Base-by-base conservation (phyloP, 2,329 filamentous ascomycete genomes). In the Penicillium nordicum region DNA sequence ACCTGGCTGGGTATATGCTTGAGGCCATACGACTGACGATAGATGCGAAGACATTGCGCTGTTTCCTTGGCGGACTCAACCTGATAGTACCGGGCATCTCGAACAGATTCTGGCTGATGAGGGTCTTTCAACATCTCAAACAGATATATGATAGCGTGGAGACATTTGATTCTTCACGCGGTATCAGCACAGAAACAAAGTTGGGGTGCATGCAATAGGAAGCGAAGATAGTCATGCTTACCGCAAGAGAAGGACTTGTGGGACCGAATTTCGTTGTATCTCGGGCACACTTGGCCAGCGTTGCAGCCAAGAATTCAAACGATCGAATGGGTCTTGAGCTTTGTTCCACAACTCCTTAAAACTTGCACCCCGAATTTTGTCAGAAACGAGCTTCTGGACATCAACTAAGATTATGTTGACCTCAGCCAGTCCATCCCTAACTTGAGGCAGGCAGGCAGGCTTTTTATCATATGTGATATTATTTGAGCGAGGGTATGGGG, bases 401-500 rank as follows among this genome's bases (percentile, higher is more conserved):
- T 67, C 59, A 21, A 63, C 54, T 23, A 63, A 40, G 4, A 69
- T 66, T 34, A 63, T 56, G 1, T 62, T 62, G 41, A 73, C 49
- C 11, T 65, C 55, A 14, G 57, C 60, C 21, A 68, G 45, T 12
- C 63, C 60, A 16, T 49, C 48, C 58, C 67, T 62, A 18, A 70
- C 54, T 40, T 64, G 57, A 37, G 63, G 63, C n/a, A 73, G 64
- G 50, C 64, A 57, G 10, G 66, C 69, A 9, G 64, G 66, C 44
- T 67, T 67, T 40, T 57, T 57, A 8, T 46, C 42, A 53, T 62
- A 70, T 11, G 62, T 63, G n/a, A 65, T 56, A 8, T 69, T 61
- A 41, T 70, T 72, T 18, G 64, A 66, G 21, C 62, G 67, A 40
- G 71, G 71, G 52, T 74, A 74, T 2, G 71, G 69, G 11, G 44